Percentiles rank a stretch among this genome's conserved stretches.
Evolutionary conservation across 2,329 filamentous ascomycete genomes (phyloP).

Genomic region (Ophiostoma himal-ulmi): DNA sequence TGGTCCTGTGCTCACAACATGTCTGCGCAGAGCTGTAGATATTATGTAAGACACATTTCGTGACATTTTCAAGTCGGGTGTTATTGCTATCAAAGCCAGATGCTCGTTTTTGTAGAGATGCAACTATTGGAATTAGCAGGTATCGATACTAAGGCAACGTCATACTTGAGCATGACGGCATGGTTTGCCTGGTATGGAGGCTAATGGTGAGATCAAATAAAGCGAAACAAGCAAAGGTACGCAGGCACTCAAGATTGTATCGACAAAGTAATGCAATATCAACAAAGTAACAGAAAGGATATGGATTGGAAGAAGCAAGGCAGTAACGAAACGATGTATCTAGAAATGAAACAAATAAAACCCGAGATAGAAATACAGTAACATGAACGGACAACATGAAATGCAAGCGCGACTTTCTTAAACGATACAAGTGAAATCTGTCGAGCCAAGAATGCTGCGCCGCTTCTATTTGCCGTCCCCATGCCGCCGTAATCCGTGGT

Average conservation of each 20-base stretch:
- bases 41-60: background rate
- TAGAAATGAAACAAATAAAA: background rate
- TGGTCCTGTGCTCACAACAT: background rate
- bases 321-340: background rate
- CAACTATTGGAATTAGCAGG: background rate
- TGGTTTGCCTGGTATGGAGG: background rate
- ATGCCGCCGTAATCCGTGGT: background rate
- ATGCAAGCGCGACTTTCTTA: background rate
- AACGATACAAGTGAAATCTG: background rate
- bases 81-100: too few species aligned
- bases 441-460: background rate
- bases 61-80: too few species aligned
- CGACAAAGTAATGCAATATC: background rate
- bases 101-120: background rate
- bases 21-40: background rate
- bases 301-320: background rate
- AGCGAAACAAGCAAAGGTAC: background rate
- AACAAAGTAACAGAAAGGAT: slow-evolving; percentile 1
- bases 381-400: background rate
- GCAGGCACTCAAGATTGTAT: background rate
- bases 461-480: background rate
- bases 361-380: background rate
- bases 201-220: background rate
- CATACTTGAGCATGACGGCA: background rate
- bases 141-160: background rate